Evolutionary conservation across 2,329 filamentous ascomycete genomes (phyloP), one percentile per base, ranked within the genome.

Genomic region (Thelonectria rubi): DNA sequence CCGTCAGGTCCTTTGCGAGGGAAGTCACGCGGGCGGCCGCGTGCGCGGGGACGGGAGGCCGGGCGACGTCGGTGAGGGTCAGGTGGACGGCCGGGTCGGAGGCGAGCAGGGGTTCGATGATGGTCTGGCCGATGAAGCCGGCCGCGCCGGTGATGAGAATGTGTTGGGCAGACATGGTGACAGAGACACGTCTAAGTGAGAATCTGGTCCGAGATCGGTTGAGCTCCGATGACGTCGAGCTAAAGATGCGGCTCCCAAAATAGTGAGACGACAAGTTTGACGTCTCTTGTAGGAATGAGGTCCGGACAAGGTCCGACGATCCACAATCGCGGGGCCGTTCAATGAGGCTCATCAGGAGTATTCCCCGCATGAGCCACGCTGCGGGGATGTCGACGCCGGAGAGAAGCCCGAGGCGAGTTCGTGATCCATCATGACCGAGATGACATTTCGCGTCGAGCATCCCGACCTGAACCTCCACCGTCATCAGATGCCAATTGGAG

Each of bases 61-160:
- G 74, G 64, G 83, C 74, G 17, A 89, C 78, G 67, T 90, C 87
- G 11, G 84, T 86, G 46, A 89, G 77, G 49, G 82, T 80, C 52
- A 90, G 74, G 55, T 81, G 76, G 18, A 80, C 55, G 1, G 71
- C 63, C 21, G 67, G 59, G 0, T 72, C 69, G 0, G 74, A 72
- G 17, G 81, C 77, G 32, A 89, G 76, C 3, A 90, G 80, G 37
- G 85, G 81, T 52, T 80, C 79, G 3, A 86, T 82, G 21, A 90
- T 80, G 46, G 85, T 80, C 72, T 89, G 87, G 70, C 87, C 87
- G 59, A 90, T 84, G 72, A 90, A 89, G 61, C 88, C 88, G 46
- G 84, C 84, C 8, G 82, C 87, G 5, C 88, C 87, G 10, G 87
- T 90, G 68, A 90, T 87, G 71, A 89, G 82, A 42, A 90, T 81